Evolutionary conservation across 2,329 filamentous ascomycete genomes (phyloP), one percentile per base, ranked within the genome.

Genomic region (Elsinoe batatas): DNA sequence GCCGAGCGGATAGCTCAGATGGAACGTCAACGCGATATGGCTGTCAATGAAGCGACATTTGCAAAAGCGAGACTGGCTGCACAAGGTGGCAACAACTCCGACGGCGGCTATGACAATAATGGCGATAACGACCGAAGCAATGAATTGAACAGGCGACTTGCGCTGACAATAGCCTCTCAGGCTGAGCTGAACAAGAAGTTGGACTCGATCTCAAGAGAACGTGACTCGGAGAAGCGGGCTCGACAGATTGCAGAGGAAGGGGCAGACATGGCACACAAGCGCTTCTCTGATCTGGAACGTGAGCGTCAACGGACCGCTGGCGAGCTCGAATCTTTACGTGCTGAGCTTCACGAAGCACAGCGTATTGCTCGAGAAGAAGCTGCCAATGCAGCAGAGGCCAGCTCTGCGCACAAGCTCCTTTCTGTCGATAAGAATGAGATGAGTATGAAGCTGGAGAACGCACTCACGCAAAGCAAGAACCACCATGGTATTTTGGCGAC

Each of bases 1-100:
- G 89, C 91, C 0, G 91, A 86, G 68, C 83, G 91, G 59, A 91
- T 98, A 59, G 91, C 91, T 1, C 91, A 96, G 67, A 86, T 94
- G 1, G 93, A 98, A 68, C 91, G 88, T 67, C 93, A 98, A 73
- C 81, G 94, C 51, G 93, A 98, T 70, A 84, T 86, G 38, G 93
- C 93, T n/a, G 84, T 98, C 54, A 87, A 85, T 63, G 94, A 98
- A 72, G 93, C 93, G 1, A 87, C 93, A 0, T 97, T 97, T 70
- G 88, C 91, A 33, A 95, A 94, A 67, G 90, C 94, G 2, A 96
- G 89, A 67, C 75, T 96, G 53, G 91, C 91, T 30, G 91, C 90
- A 6, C 85, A 90, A 60, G 83, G 80, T 36, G 79, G 82, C 56
- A 77, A 79, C 58, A 67, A 68, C n/a, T 56, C 56, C 13, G 36